phyloP scores from a whole-genome alignment of 768 basidiomycete genomes.

The Gloeophyllum trabeum region DNA sequence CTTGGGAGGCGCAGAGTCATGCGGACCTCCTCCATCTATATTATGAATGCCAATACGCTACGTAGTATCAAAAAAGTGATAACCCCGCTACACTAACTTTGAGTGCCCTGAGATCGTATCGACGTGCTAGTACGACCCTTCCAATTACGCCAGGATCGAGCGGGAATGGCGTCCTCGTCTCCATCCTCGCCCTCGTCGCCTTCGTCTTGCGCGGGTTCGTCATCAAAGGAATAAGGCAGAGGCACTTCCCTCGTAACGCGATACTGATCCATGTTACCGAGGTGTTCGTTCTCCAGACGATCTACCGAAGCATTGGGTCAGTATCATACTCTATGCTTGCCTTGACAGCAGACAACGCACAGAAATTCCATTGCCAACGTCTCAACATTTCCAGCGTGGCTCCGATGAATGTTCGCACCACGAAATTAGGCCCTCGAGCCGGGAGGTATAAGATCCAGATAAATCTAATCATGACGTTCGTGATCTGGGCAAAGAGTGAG shows the following conservation, averaged over 20 bases:
- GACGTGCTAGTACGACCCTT: no score
- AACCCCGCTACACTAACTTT: no score
- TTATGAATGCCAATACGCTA: no score
- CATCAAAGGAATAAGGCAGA: conserved; percentile 61
- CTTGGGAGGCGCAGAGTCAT: no score
- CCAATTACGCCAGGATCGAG: neutral
- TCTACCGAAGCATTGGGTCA: conserved; percentile 23
- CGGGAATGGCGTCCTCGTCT: conserved; percentile 17
- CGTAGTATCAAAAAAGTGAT: no score
- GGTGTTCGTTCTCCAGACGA: conserved; percentile 84
- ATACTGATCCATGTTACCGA: conserved; percentile 90
- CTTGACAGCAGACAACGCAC: conserved; percentile 28
- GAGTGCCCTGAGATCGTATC: no score
- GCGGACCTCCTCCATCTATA: no score
- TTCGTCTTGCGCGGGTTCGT: conserved; percentile 21
- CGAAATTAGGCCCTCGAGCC: conserved; percentile 28
- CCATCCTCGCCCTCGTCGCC: conserved; percentile 36
- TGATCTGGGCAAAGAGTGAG: conserved; percentile 30
- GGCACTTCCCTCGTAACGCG: conserved; percentile 81
- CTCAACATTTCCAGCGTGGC: conserved; percentile 69
- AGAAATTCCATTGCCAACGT: conserved; percentile 88
- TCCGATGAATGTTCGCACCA: conserved; percentile 53
- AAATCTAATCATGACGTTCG: conserved; percentile 71
- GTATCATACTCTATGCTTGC: neutral
- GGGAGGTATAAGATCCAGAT: conserved; percentile 77